Evolutionary conservation across 2,329 filamentous ascomycete species (phyloP).

Genomic region (Mycosphaerella arachidis): DNA sequence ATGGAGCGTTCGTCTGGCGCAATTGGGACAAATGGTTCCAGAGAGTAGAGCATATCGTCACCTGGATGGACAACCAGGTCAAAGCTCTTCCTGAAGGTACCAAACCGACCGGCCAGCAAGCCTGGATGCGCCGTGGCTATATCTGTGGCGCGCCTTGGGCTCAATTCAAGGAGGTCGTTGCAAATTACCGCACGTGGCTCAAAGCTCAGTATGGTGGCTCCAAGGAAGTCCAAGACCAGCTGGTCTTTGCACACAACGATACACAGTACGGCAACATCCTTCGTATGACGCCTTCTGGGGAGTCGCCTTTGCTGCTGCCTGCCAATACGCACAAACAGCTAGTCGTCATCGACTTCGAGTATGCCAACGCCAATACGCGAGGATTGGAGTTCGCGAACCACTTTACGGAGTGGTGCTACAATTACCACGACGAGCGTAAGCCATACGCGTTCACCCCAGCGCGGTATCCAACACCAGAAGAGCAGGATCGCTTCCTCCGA

Average conservation of each 20-base stretch:
- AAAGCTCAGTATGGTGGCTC: slow-evolving; percentile 64
- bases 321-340: slow-evolving; percentile 94
- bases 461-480: slow-evolving; percentile 70
- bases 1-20: slow-evolving; percentile 77
- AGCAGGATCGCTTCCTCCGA: slow-evolving; percentile 79
- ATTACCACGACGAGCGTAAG: slow-evolving; percentile 73
- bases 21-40: slow-evolving; percentile 94
- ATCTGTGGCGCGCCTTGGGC: slow-evolving; percentile 83
- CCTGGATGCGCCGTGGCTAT: slow-evolving; percentile 68
- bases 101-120: slow-evolving; percentile 41
- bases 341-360: slow-evolving; percentile 97
- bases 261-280: slow-evolving; percentile 98
- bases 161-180: slow-evolving; percentile 67
- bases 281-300: slow-evolving; percentile 62
- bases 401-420: slow-evolving; percentile 97
- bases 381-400: slow-evolving; percentile 96
- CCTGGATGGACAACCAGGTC: slow-evolving; percentile 60
- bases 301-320: slow-evolving; percentile 81
- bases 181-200: slow-evolving; percentile 74
- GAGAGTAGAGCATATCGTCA: slow-evolving; percentile 58
- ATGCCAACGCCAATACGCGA: slow-evolving; percentile 80
- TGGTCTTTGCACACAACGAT: slow-evolving; percentile 98
- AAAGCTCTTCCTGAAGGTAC: slow-evolving; percentile 39
- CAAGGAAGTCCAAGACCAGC: slow-evolving; percentile 62
- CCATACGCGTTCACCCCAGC: slow-evolving; percentile 61